phyloP scores from a whole-genome alignment of 169 alveolate genomes.

The Perkinsus chesapeaki region DNA sequence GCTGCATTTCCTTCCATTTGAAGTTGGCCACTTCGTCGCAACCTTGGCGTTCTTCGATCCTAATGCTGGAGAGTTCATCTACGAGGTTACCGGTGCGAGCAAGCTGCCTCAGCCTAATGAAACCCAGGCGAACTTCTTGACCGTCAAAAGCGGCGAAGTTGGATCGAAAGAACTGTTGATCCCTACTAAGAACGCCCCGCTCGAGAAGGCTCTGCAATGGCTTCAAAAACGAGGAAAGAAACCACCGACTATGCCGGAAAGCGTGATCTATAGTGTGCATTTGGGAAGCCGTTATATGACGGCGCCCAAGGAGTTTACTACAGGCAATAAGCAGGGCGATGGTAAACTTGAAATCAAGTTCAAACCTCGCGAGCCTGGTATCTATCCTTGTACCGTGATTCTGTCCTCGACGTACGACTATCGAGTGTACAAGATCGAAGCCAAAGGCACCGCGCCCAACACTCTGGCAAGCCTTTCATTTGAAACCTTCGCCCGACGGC shows the following conservation, averaged over 20 bases:
- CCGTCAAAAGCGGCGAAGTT: constrained; percentile 25
- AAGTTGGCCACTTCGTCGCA: constrained; percentile 33
- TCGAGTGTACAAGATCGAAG: constrained; percentile 61
- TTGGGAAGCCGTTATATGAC: constrained; percentile 21
- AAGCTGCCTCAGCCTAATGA: too few relatives aligned
- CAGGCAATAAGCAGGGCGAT: constrained; percentile 16
- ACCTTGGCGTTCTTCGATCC: constrained; percentile 66
- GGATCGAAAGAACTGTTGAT: constrained; percentile 23
- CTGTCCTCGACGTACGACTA: constrained; percentile 64
- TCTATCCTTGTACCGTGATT: constrained; percentile 53
- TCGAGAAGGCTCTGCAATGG: constrained; percentile 26
- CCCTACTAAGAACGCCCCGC: constrained; percentile 26
- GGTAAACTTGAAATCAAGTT: constrained; percentile 28
- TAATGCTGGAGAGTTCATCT: constrained; percentile 77
- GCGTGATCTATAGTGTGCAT: constrained; percentile 17
- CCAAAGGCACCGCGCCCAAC: constrained; percentile 72
- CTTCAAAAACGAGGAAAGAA: background rate
- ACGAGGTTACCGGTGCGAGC: constrained; percentile 70
- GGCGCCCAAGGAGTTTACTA: constrained; percentile 16
- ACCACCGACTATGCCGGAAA: background rate
- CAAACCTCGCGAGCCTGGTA: constrained; percentile 53
- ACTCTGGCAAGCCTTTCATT: constrained; percentile 67
- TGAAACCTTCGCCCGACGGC: constrained; percentile 68
- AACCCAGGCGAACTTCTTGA: too few relatives aligned
- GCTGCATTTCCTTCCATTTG: constrained; percentile 35